Percentiles rank a stretch among this genome's conserved stretches.
Conservation (phyloP, 2,329 filamentous ascomycete genomes). For the Talaromyces sp. region DNA sequence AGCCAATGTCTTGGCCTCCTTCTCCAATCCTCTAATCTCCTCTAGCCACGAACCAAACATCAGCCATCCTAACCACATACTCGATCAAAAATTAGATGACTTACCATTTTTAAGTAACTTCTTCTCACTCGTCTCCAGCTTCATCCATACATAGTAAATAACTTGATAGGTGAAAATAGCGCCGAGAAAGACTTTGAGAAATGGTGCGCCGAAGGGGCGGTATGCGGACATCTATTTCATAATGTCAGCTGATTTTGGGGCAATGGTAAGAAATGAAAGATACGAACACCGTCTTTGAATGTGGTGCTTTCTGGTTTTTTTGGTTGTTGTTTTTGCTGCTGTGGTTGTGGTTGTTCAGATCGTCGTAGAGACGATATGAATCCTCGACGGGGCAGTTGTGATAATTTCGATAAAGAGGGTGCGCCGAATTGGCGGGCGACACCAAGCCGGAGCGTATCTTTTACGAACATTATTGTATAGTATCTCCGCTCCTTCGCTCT, state of each 20-base stretch:
- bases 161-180: slow-evolving; percentile 50
- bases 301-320: slow-evolving; percentile 15
- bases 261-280: not conserved
- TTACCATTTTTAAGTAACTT: slow-evolving; percentile 42
- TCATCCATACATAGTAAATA: slow-evolving; percentile 48
- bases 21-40: slow-evolving; percentile 34
- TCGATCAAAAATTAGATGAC: slow-evolving; percentile 14
- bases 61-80: not conserved
- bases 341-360: slow-evolving; percentile 6
- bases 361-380: slow-evolving; percentile 12
- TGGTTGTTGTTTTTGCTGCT: slow-evolving; percentile 2
- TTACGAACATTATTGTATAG: not conserved
- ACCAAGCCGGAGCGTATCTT: not conserved
- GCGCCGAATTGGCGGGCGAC: not conserved
- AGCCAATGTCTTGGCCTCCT: slow-evolving; percentile 34
- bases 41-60: slow-evolving; percentile 24
- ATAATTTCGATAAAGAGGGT: not conserved
- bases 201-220: slow-evolving; percentile 40
- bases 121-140: slow-evolving; percentile 46
- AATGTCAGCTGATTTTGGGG: not conserved
- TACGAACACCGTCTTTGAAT: slow-evolving; percentile 33
- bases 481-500: not conserved
- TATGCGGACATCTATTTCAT: slow-evolving; percentile 37
- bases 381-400: not conserved
- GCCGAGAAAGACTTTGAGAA: slow-evolving; percentile 48